Percentiles rank a stretch among this genome's conserved stretches.
phyloP scores from a whole-genome alignment of 441 rosid genomes.

The Pelargonium australe region DNA sequence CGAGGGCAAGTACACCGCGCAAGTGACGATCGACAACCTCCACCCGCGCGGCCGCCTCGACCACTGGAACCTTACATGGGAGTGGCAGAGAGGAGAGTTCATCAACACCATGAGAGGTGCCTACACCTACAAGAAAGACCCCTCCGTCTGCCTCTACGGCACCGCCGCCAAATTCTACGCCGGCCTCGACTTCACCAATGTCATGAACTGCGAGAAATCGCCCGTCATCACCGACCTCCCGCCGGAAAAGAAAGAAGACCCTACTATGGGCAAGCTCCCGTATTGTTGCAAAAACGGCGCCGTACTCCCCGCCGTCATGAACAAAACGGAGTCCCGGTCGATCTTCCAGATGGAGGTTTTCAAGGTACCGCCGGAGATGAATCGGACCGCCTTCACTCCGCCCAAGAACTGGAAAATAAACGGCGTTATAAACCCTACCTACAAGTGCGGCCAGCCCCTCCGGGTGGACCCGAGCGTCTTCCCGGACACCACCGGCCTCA shows the following conservation, averaged over 20 bases:
- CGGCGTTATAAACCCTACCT: slow-evolving; percentile 39
- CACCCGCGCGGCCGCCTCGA: slow-evolving; percentile 43
- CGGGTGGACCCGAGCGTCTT: slow-evolving; percentile 41
- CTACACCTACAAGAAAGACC: slow-evolving; percentile 36
- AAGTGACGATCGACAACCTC: slow-evolving; percentile 40
- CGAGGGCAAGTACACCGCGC: slow-evolving; percentile 34
- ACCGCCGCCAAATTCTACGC: slow-evolving; percentile 32
- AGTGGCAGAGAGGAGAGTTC: slow-evolving; percentile 48
- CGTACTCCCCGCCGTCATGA: slow-evolving; percentile 38
- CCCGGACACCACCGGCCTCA: slow-evolving; percentile 42
- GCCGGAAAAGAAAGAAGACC: slow-evolving; percentile 34
- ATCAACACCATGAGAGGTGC: slow-evolving; percentile 47
- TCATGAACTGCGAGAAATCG: slow-evolving; percentile 38
- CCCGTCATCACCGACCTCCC: slow-evolving; percentile 46
- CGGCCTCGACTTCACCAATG: slow-evolving; percentile 40
- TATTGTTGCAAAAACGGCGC: slow-evolving; percentile 49
- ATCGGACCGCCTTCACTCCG: slow-evolving; percentile 32
- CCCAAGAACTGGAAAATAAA: slow-evolving; percentile 46
- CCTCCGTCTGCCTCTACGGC: slow-evolving; percentile 41
- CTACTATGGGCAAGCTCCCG: slow-evolving; percentile 30
- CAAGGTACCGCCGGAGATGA: slow-evolving; percentile 52
- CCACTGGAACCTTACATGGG: slow-evolving; percentile 47
- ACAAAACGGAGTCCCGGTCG: slow-evolving; percentile 37
- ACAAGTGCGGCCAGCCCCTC: slow-evolving; percentile 41
- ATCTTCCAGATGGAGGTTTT: slow-evolving; percentile 46